Evolutionary conservation across 2,329 filamentous ascomycete species (phyloP).

Genomic region (Epichloe gansuensis): DNA sequence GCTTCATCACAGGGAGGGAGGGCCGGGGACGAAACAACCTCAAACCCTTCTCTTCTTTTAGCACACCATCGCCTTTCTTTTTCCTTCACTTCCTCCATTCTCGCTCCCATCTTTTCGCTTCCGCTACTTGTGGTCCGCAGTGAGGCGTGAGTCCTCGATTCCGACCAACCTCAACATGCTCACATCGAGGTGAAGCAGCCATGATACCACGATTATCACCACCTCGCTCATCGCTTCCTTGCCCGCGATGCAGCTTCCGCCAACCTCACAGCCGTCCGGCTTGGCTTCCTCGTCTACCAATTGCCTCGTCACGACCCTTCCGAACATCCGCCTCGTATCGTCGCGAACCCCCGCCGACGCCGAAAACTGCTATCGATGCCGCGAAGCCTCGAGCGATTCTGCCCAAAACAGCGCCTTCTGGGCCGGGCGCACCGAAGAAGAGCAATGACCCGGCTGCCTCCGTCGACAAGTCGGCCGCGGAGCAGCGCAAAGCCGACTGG

Average conservation of each 20-base stretch:
- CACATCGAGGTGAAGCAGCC: slow-evolving; percentile 4
- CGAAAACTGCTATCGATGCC: slow-evolving; percentile 3
- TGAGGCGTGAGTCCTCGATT: background rate
- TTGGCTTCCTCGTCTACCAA: slow-evolving; percentile 18
- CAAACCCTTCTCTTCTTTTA: too few relatives aligned
- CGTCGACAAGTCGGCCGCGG: slow-evolving; percentile 48
- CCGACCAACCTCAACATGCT: slow-evolving; percentile 1
- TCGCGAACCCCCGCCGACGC: slow-evolving; percentile 13
- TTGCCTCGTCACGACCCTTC: slow-evolving; percentile 15
- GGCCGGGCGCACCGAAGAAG: slow-evolving; percentile 10
- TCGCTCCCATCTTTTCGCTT: too few relatives aligned
- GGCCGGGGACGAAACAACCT: too few relatives aligned
- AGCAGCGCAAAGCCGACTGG: slow-evolving; percentile 96
- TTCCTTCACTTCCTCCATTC: too few relatives aligned
- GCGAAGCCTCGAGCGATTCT: slow-evolving; percentile 1
- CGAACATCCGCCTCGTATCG: slow-evolving; percentile 20
- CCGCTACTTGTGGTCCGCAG: too few relatives aligned
- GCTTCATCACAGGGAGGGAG: too few relatives aligned
- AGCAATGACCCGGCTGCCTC: slow-evolving; percentile 21
- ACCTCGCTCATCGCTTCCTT: slow-evolving; percentile 20
- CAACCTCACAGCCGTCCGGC: slow-evolving; percentile 15
- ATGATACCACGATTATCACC: slow-evolving; percentile 27
- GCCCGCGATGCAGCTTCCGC: slow-evolving; percentile 17
- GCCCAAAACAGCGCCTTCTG: slow-evolving; percentile 1
- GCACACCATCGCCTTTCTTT: too few relatives aligned